Evolutionary conservation across 1,284 basidiomycete species (phyloP).

Genomic region (Marasmius tenuissimus): DNA sequence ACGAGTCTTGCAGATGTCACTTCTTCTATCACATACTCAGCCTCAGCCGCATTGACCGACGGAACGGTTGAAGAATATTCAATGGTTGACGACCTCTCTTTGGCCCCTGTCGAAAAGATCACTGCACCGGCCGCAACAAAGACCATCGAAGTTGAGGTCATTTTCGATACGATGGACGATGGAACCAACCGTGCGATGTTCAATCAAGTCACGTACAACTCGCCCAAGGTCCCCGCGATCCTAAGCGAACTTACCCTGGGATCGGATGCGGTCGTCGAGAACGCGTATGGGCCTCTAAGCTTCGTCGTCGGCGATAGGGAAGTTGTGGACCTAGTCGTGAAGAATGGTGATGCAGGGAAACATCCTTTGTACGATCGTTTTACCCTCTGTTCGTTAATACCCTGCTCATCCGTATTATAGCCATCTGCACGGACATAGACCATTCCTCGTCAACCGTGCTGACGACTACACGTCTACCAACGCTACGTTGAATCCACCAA

Average conservation of each 20-base stretch:
- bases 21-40: conserved; percentile 67
- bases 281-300: conserved; percentile 81
- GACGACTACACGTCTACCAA: conserved; percentile 78
- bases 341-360: conserved; percentile 76
- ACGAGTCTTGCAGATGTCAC: conserved; percentile 61
- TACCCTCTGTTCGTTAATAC: background rate
- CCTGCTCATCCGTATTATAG: conserved; percentile 31
- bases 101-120: conserved; percentile 55
- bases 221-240: conserved; percentile 70
- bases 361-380: conserved; percentile 72
- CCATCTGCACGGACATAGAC: conserved; percentile 82
- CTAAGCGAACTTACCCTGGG: conserved; percentile 80
- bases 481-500: conserved; percentile 76
- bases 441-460: conserved; percentile 76
- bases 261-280: conserved; percentile 60
- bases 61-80: conserved; percentile 53
- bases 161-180: conserved; percentile 75
- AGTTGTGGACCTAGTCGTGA: conserved; percentile 79
- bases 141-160: conserved; percentile 58
- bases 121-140: conserved; percentile 45
- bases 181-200: conserved; percentile 80
- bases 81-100: conserved; percentile 58
- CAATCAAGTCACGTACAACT: conserved; percentile 71
- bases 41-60: conserved; percentile 45
- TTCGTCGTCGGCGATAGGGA: conserved; percentile 76